Evolutionary conservation across 2,329 filamentous ascomycete genomes (phyloP).

Genomic region (Trichoderma koningiopsis): DNA sequence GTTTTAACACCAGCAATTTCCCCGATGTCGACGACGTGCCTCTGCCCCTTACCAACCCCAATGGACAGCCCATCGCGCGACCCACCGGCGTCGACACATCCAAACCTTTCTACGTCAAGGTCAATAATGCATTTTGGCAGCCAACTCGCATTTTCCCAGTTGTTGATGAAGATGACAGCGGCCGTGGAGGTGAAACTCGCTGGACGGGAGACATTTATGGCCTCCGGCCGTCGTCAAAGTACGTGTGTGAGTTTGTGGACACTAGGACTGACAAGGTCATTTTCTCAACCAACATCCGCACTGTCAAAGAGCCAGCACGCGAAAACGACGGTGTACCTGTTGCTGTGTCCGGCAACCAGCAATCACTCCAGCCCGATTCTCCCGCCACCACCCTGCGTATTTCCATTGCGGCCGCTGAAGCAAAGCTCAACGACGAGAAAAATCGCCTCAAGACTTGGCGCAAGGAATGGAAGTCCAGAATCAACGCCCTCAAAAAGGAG

Average conservation of each 20-base stretch:
- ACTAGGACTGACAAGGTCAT: conserved; percentile 65
- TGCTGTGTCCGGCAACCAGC: conserved; percentile 50
- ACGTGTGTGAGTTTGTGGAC: conserved; percentile 76
- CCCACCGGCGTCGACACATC: conserved; percentile 62
- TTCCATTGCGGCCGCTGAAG: conserved; percentile 72
- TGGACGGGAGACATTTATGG: conserved; percentile 75
- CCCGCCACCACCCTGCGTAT: conserved; percentile 76
- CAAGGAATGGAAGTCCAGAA: conserved; percentile 72
- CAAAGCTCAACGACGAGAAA: conserved; percentile 69
- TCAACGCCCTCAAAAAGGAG: conserved; percentile 70
- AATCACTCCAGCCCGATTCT: conserved; percentile 71
- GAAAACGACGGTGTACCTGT: conserved; percentile 36
- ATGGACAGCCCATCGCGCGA: conserved; percentile 37
- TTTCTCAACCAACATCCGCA: conserved; percentile 72
- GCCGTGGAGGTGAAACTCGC: conserved; percentile 49
- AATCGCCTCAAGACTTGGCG: conserved; percentile 69
- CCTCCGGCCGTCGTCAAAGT: conserved; percentile 71
- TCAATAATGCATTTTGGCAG: conserved; percentile 80
- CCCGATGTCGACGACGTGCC: conserved; percentile 45
- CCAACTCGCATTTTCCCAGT: conserved; percentile 69
- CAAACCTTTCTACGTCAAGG: conserved; percentile 76
- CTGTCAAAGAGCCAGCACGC: conserved; percentile 51
- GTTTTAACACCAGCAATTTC: conserved; percentile 72
- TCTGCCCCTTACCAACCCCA: conserved; percentile 28
- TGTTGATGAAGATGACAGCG: conserved; percentile 37